A percentile compares a stretch with the other conserved stretches of the same genome.
These are phyloP conservation scores for Diaporthe sp. DNA, from an alignment of 2,329 filamentous ascomycete species.

Conservation along the genomic window DNA sequence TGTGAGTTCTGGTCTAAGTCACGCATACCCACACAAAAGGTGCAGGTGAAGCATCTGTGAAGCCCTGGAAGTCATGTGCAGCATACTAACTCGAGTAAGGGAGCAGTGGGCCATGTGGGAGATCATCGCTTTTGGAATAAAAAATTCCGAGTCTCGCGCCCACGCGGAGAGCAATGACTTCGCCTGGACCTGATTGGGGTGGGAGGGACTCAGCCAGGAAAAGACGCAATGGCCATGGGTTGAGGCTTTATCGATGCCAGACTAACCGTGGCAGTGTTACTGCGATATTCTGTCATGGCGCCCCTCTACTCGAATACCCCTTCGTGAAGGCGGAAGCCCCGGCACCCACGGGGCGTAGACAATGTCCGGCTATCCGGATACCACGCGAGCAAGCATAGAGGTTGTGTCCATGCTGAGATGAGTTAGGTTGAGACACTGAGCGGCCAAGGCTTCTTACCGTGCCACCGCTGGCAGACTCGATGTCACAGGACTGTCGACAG, in stretches of 20 bases:
- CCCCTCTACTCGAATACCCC: not conserved
- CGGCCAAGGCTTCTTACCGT: not conserved
- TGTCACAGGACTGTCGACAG: not conserved
- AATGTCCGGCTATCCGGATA: not conserved
- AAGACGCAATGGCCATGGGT: not conserved
- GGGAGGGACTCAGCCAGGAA: not conserved
- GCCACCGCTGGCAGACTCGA: no score
- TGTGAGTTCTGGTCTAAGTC: not conserved
- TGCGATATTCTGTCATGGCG: not conserved
- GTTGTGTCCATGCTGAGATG: not conserved
- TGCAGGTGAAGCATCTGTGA: not conserved
- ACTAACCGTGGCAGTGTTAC: not conserved
- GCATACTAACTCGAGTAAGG: slow-evolving; percentile 5
- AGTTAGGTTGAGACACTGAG: not conserved
- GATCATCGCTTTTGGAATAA: not conserved
- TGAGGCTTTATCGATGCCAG: not conserved
- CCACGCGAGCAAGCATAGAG: not conserved
- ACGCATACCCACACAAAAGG: slow-evolving; percentile 3
- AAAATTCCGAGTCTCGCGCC: not conserved
- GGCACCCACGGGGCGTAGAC: not conserved
- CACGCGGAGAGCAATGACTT: not conserved
- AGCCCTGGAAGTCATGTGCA: not conserved
- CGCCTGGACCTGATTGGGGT: not conserved
- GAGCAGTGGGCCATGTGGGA: not conserved
- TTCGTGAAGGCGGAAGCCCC: not conserved